Evolutionary conservation across 2,329 filamentous ascomycete species (phyloP).

Genomic region (Aspergillus novofumigatus): DNA sequence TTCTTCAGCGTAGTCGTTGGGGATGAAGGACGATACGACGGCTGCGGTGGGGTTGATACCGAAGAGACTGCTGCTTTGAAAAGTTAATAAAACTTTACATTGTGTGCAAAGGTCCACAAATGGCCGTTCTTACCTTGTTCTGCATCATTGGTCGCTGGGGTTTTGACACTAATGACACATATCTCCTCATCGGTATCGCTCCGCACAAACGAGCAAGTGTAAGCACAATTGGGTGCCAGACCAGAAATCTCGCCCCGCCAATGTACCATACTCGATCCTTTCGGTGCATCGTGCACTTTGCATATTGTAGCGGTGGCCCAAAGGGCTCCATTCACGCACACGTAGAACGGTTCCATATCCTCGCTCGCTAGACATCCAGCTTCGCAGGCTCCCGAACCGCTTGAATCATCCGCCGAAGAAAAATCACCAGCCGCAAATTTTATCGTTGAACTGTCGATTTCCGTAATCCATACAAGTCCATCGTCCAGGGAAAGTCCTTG

Average conservation of each 20-base stretch:
- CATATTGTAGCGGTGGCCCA: constrained; percentile 60
- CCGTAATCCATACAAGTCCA: constrained; percentile 45
- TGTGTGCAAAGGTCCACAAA: neutral
- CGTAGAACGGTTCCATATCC: constrained; percentile 57
- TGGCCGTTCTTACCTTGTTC: constrained; percentile 49
- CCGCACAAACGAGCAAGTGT: constrained; percentile 59
- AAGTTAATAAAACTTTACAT: neutral
- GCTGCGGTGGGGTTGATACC: constrained; percentile 50
- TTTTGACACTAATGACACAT: constrained; percentile 59
- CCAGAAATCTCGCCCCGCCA: constrained; percentile 63
- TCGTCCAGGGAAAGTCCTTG: constrained; percentile 39
- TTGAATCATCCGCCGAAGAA: constrained; percentile 28
- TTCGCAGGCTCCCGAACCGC: constrained; percentile 26
- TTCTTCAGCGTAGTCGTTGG: constrained; percentile 63
- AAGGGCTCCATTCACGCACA: constrained; percentile 61
- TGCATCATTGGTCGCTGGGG: constrained; percentile 54
- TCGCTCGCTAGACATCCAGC: constrained; percentile 21
- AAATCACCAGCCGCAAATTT: constrained; percentile 45
- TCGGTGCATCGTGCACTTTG: constrained; percentile 41
- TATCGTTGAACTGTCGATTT: constrained; percentile 44
- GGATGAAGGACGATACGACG: constrained; percentile 59
- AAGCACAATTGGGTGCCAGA: constrained; percentile 60
- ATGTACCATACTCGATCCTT: constrained; percentile 42
- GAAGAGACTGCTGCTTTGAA: constrained; percentile 27
- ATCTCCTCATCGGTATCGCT: constrained; percentile 55